phyloP scores from a whole-genome alignment of 306 rosid species.

The Chamaecrista fasciculata region DNA sequence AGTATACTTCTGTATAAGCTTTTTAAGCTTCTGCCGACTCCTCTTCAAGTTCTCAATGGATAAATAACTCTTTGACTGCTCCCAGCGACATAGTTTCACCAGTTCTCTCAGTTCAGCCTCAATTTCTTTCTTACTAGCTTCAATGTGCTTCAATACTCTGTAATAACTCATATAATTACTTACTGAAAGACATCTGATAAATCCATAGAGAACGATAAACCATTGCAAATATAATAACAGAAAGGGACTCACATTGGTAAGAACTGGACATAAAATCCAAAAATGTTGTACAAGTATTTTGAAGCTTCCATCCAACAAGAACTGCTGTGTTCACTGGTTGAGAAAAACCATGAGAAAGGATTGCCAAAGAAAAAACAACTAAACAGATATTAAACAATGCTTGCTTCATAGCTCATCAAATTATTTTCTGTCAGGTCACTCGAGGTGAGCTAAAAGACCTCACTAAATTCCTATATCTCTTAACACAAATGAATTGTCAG shows the following conservation, averaged over 20 bases:
- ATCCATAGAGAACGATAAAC: not conserved
- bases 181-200: not conserved
- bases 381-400: not conserved
- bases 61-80: slow-evolving; percentile 49
- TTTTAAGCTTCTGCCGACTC: slow-evolving; percentile 70
- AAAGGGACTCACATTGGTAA: slow-evolving; percentile 69
- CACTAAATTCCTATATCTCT: not conserved
- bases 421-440: not conserved
- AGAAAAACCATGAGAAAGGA: slow-evolving; percentile 10
- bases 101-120: slow-evolving; percentile 58
- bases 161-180: slow-evolving; percentile 26
- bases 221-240: not conserved
- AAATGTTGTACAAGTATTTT: slow-evolving; percentile 61
- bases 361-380: not conserved
- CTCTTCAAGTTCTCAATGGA: slow-evolving; percentile 60
- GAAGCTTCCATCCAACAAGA: slow-evolving; percentile 37
- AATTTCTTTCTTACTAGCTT: slow-evolving; percentile 47
- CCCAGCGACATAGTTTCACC: slow-evolving; percentile 76
- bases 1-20: slow-evolving; percentile 73
- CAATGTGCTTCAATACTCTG: slow-evolving; percentile 65
- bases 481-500: not conserved
- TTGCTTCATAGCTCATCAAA: slow-evolving; percentile 3
- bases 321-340: slow-evolving; percentile 43
- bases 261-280: slow-evolving; percentile 86
- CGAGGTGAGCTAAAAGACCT: not conserved